Conservation (phyloP, 495 filamentous ascomycete genomes). For the Penicillium bovifimosum region DNA sequence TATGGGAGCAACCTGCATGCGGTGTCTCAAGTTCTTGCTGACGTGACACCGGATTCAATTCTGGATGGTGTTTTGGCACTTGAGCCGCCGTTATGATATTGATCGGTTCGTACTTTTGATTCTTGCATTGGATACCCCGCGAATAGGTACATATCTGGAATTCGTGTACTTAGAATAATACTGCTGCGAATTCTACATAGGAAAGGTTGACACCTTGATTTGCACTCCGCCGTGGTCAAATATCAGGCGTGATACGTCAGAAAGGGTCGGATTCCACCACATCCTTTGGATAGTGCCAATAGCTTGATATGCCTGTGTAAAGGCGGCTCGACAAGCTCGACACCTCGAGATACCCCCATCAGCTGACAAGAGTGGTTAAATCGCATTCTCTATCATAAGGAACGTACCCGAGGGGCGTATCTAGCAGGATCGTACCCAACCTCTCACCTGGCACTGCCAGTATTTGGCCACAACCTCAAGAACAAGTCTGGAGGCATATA, state of each 20-base stretch:
- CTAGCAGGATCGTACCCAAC: neutral
- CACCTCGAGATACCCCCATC: no score
- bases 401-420: no score
- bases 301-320: no score
- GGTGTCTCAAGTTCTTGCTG: conserved; percentile 58
- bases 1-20: conserved; percentile 80
- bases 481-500: conserved; percentile 37
- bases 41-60: conserved; percentile 67
- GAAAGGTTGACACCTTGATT: no score
- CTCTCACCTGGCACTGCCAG: conserved; percentile 1
- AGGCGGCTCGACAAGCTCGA: no score
- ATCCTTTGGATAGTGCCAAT: no score
- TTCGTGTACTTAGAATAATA: neutral
- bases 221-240: no score
- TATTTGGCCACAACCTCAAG: conserved; percentile 19
- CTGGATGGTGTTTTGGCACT: conserved; percentile 78
- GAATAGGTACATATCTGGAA: neutral
- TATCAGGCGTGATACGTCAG: no score
- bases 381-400: no score
- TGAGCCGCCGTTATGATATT: conserved; percentile 57
- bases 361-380: no score
- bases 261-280: no score
- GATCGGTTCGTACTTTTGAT: neutral
- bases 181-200: no score
- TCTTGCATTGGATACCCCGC: conserved; percentile 4